Conservation (phyloP, 1,139 yeast species). For the Yamadazyma dushanensis region DNA sequence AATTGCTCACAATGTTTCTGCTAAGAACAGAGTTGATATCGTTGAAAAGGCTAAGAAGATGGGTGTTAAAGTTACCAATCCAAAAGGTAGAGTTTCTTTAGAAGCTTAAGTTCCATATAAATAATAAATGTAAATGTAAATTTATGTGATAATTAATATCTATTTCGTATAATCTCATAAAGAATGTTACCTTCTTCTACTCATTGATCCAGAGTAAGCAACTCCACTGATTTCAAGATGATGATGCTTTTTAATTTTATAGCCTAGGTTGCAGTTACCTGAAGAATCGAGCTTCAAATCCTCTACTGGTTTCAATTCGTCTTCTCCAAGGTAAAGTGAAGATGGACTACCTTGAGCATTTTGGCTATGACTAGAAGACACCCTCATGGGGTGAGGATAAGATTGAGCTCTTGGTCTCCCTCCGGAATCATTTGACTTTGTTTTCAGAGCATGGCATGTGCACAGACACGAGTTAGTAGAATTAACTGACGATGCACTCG, state of each 20-base stretch:
- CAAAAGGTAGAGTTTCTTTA: constrained; percentile 97
- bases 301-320: constrained; percentile 11
- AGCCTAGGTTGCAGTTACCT: constrained; percentile 47
- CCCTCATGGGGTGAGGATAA: constrained; percentile 7
- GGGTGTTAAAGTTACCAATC: constrained; percentile 99
- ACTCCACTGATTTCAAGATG: constrained; percentile 42
- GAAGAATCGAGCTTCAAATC: constrained; percentile 27
- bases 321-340: constrained; percentile 12
- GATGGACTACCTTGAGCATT: not conserved
- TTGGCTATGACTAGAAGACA: constrained; percentile 6
- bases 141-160: constrained; percentile 8
- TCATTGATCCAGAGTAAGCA: constrained; percentile 27
- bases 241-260: constrained; percentile 44
- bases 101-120: constrained; percentile 69
- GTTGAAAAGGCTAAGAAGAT: constrained; percentile 97
- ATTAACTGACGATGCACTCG: constrained; percentile 4
- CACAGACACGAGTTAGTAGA: constrained; percentile 6
- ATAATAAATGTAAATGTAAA: constrained; percentile 16
- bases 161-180: not conserved
- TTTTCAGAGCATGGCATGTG: constrained; percentile 4
- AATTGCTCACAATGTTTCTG: constrained; percentile 97
- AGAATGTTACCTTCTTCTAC: constrained; percentile 17
- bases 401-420: constrained; percentile 8
- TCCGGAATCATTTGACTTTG: not conserved
- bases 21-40: constrained; percentile 97